Conservation (phyloP, 2,329 filamentous ascomycete genomes). For the Verticillium nubilum region DNA sequence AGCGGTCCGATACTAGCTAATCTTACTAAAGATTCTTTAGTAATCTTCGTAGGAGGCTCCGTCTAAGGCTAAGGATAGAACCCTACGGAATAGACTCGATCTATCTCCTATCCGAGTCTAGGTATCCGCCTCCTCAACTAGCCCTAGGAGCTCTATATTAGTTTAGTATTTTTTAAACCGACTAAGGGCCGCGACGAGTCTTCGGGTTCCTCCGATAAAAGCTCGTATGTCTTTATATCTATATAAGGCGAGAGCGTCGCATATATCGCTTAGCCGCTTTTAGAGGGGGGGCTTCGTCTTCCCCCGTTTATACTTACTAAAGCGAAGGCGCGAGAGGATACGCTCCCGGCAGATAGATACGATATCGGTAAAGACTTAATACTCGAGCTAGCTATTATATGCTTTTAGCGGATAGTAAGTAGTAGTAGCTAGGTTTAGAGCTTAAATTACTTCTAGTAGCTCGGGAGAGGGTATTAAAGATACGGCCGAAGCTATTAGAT, state of each 20-base stretch:
- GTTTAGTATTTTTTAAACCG: constrained; percentile 19
- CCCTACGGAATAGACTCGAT: constrained; percentile 8
- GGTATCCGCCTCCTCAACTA: constrained; percentile 23
- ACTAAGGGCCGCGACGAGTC: constrained; percentile 17
- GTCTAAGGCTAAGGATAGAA: constrained; percentile 6
- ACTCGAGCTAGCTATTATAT: constrained; percentile 6
- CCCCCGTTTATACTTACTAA: constrained; percentile 8
- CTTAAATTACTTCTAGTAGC: constrained; percentile 3
- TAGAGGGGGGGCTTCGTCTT: constrained; percentile 9
- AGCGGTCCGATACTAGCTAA: constrained; percentile 30
- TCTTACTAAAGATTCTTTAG: constrained; percentile 26
- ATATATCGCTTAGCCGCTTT: neutral
- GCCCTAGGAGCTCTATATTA: constrained; percentile 12
- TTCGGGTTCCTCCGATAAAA: constrained; percentile 15
- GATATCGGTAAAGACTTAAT: constrained; percentile 18
- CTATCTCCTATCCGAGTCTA: constrained; percentile 18
- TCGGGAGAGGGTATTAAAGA: constrained; percentile 11
- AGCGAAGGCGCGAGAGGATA: constrained; percentile 20
- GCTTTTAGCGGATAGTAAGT: neutral
- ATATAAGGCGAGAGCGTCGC: neutral
- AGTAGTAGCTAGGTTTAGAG: neutral
- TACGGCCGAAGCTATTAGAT: constrained; percentile 8
- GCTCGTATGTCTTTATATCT: neutral
- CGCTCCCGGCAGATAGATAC: constrained; percentile 24
- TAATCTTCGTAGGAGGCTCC: constrained; percentile 13